Conservation (phyloP, 257 asterid species). For the Echium plantagineum region DNA sequence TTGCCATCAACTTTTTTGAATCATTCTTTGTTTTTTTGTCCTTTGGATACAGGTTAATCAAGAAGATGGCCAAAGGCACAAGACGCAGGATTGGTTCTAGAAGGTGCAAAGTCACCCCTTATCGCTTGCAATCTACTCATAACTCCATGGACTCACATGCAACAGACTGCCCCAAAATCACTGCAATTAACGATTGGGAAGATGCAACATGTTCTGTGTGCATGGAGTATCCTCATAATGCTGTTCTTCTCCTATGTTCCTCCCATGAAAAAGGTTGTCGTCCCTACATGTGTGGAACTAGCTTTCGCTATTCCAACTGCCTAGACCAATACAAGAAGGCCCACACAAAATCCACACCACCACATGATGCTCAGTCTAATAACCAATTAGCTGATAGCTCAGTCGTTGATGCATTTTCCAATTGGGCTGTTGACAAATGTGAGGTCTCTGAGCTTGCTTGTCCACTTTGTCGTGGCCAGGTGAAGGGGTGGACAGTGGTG, state of each 20-base stretch:
- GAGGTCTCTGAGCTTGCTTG: slow-evolving; percentile 30
- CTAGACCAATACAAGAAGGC: slow-evolving; percentile 57
- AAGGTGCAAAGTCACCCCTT: slow-evolving; percentile 63
- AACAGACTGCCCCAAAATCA: slow-evolving; percentile 35
- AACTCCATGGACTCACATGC: slow-evolving; percentile 20
- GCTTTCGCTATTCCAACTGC: slow-evolving; percentile 56
- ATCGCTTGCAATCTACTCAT: slow-evolving; percentile 39
- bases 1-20: not conserved
- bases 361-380: slow-evolving; percentile 1
- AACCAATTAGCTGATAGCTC: slow-evolving; percentile 9
- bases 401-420: slow-evolving; percentile 13
- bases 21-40: slow-evolving; percentile 2
- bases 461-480: slow-evolving; percentile 72
- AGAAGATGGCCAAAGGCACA: slow-evolving; percentile 81
- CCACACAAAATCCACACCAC: slow-evolving; percentile 26
- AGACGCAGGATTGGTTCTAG: slow-evolving; percentile 69
- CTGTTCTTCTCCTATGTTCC: slow-evolving; percentile 63
- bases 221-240: slow-evolving; percentile 69
- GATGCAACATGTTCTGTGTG: slow-evolving; percentile 64
- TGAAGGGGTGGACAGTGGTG: slow-evolving; percentile 67
- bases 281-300: slow-evolving; percentile 69
- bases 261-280: slow-evolving; percentile 66
- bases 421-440: slow-evolving; percentile 16
- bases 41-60: slow-evolving; percentile 13
- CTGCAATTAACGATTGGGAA: slow-evolving; percentile 33